phyloP scores from a whole-genome alignment of 228 moss, liverwort and hornwort species.

The Sphagnum magellanicum region DNA sequence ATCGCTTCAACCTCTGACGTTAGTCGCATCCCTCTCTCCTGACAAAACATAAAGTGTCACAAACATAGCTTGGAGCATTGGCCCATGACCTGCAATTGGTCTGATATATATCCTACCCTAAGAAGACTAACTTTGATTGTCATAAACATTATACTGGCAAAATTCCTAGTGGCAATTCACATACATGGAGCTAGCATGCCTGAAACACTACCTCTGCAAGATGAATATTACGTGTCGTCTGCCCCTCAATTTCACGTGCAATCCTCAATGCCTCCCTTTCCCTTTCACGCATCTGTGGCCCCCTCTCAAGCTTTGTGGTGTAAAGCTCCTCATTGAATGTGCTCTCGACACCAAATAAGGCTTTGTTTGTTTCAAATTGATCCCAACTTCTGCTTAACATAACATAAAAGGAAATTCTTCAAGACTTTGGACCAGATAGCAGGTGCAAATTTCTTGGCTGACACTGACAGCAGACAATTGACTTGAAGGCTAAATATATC shows the following conservation, averaged over 20 bases:
- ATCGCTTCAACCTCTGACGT: constrained; percentile 64
- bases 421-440: too few species aligned
- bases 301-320: constrained; percentile 84
- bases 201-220: constrained; percentile 62
- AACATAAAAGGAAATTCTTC: too few species aligned
- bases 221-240: constrained; percentile 72
- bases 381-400: constrained; percentile 58
- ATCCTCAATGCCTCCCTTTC: constrained; percentile 86
- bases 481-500: too few species aligned
- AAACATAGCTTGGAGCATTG: too few species aligned
- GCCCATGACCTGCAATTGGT: too few species aligned
- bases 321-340: constrained; percentile 97
- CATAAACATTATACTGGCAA: too few species aligned
- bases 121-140: too few species aligned
- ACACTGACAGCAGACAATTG: too few species aligned
- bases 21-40: constrained; percentile 78
- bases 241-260: constrained; percentile 81
- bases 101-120: too few species aligned
- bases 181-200: too few species aligned
- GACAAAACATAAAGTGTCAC: background rate
- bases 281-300: constrained; percentile 80
- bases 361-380: constrained; percentile 90
- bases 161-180: too few species aligned
- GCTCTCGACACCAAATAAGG: constrained; percentile 85
- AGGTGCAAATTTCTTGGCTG: too few species aligned